Base-by-base conservation (phyloP, 2,329 filamentous ascomycete genomes). In the Sarocladium brachiariae region DNA sequence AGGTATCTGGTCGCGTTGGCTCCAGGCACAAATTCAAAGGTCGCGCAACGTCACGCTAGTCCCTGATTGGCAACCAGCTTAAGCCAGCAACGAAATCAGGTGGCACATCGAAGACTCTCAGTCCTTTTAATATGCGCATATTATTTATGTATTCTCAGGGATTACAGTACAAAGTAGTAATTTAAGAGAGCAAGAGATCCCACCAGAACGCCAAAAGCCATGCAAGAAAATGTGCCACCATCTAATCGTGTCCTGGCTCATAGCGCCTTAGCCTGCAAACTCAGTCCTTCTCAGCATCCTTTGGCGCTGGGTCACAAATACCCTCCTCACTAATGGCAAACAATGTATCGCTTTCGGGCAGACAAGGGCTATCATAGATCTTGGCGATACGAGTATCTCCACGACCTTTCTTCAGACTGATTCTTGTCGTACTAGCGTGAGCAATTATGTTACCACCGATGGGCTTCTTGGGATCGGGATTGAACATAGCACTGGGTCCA, bases 391-490 rank as follows among this genome's bases (percentile, higher is more conserved):
- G 82, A 19, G 93, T 99, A 75, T 99, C 93, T 25, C 81, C 93
- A 51, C 93, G 80, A 2, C 93, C 95, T 69, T 99, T 99, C 74
- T 96, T 96, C 64, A 99, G 68, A 62, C 90, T 96, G 60, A 99
- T 78, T 62, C 93, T 80, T 2, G 93, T 99, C 1, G 93, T 99
- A 63, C 89, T 96, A 49, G 93, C 91, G 67, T 99, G 93, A 2
- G 95, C 93, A 65, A 99, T 97, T 58, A 99, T 99, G 68, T 99
- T 97, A 56, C 93, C 93, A 58, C 93, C 93, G 65, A 99, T 96
- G 0, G 93, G 93, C 69, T 99, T 99, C 79, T 99, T 99, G 7
- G 93, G 93, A 63, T 99, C 95, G 0, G 95, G 93, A 59, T 99
- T 99, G 75, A 96, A 99, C 93, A 99, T 99, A 54, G 92, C 84